Conservation (phyloP, 768 basidiomycete species). For the Hysterangium stoloniferum region DNA sequence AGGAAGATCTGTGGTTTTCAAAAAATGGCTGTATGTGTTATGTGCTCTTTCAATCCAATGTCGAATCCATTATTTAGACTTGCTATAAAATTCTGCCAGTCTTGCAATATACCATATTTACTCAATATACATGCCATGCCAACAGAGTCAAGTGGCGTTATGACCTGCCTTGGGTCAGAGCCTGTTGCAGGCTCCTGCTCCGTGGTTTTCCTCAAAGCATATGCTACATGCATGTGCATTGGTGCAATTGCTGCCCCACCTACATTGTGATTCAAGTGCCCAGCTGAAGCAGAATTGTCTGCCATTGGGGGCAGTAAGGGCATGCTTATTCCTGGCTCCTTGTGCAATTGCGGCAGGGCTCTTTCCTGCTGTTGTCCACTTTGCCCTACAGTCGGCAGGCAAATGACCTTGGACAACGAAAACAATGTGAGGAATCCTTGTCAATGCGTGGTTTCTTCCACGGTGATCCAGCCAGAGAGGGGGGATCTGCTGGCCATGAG, state of each 20-base stretch:
- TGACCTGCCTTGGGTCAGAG: constrained; percentile 25
- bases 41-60: constrained; percentile 21
- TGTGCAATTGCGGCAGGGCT: constrained; percentile 14
- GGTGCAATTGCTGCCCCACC: constrained; percentile 16
- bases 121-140: constrained; percentile 13
- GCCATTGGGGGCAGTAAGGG: constrained; percentile 18
- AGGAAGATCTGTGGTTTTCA: constrained; percentile 29
- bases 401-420: constrained; percentile 24
- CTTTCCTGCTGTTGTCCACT: constrained; percentile 19
- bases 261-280: constrained; percentile 20
- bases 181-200: constrained; percentile 23
- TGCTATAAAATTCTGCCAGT: constrained; percentile 23
- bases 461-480: no score
- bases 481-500: no score
- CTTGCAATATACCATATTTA: constrained; percentile 13
- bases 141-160: constrained; percentile 25
- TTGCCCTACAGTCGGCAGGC: constrained; percentile 18
- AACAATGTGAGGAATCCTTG: no score
- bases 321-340: constrained; percentile 14
- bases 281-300: constrained; percentile 23
- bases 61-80: constrained; percentile 31
- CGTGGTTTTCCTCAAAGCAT: constrained; percentile 22
- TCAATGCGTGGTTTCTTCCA: no score
- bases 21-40: constrained; percentile 20
- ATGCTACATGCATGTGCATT: constrained; percentile 26